A percentile compares a stretch with the other conserved stretches of the same genome.
These are phyloP conservation scores for Starmerella vaccinii DNA, from an alignment of 805 yeast genomes.

Conservation along the genomic window DNA sequence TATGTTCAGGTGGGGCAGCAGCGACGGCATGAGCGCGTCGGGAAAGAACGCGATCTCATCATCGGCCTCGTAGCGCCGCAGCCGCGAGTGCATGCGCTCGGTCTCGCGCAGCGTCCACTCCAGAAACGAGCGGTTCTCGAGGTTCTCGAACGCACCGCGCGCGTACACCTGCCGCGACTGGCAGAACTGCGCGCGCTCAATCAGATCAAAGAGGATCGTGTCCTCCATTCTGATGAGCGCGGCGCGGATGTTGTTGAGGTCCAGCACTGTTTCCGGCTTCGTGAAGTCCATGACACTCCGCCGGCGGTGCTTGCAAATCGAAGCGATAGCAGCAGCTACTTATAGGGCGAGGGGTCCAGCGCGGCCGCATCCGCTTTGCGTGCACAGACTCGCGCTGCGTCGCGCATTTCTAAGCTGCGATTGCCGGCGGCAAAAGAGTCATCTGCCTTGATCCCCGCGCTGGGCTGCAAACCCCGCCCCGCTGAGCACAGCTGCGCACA, in stretches of 20 bases:
- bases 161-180: slow-evolving; percentile 67
- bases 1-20: slow-evolving; percentile 68
- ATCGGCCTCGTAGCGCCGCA: slow-evolving; percentile 86
- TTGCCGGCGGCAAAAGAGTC: background rate
- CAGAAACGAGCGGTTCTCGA: slow-evolving; percentile 61
- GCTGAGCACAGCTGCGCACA: no score
- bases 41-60: slow-evolving; percentile 91
- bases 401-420: background rate
- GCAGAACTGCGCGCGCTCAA: slow-evolving; percentile 84
- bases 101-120: slow-evolving; percentile 75
- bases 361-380: background rate
- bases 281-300: slow-evolving; percentile 63
- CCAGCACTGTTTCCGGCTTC: slow-evolving; percentile 70
- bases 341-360: background rate
- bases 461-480: no score
- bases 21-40: slow-evolving; percentile 47
- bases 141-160: slow-evolving; percentile 49
- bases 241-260: slow-evolving; percentile 70
- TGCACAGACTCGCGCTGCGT: background rate
- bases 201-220: slow-evolving; percentile 81
- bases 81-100: slow-evolving; percentile 66
- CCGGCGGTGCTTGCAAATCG: background rate
- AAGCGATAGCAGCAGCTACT: background rate
- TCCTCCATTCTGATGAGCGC: slow-evolving; percentile 91
- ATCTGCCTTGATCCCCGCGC: background rate